These are phyloP conservation scores for Herpetomonas samuelpessoai DNA, from an alignment of 208 protist genomes.

Conservation along the genomic window DNA sequence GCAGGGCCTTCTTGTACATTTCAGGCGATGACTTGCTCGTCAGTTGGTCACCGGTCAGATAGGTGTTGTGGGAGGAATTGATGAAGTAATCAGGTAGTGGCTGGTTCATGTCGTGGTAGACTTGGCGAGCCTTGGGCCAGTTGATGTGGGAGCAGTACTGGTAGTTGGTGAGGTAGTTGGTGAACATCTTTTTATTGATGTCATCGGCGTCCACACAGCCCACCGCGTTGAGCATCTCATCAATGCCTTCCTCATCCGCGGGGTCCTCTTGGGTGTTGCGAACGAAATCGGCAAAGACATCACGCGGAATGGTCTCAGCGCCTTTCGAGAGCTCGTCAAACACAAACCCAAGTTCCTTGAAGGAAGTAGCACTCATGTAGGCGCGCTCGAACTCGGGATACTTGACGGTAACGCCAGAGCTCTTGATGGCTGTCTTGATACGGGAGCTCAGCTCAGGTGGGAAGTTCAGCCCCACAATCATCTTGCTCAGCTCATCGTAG, in stretches of 20 bases:
- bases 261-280: constrained; percentile 22
- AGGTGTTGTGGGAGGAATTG: constrained; percentile 96
- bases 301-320: constrained; percentile 19
- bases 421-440: constrained; percentile 18
- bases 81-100: constrained; percentile 89
- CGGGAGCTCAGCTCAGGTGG: constrained; percentile 23
- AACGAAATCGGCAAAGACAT: constrained; percentile 32
- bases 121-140: constrained; percentile 7
- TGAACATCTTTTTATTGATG: constrained; percentile 28
- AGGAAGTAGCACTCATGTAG: constrained; percentile 26
- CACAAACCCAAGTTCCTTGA: constrained; percentile 41
- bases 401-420: constrained; percentile 10
- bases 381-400: constrained; percentile 29
- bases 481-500: constrained; percentile 23
- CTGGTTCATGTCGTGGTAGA: constrained; percentile 66
- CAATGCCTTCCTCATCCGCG: constrained; percentile 16
- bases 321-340: constrained; percentile 21
- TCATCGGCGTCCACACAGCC: constrained; percentile 23
- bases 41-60: constrained; percentile 94
- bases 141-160: constrained; percentile 26
- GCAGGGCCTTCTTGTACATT: constrained; percentile 70
- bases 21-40: constrained; percentile 38
- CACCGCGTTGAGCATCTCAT: constrained; percentile 26
- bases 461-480: constrained; percentile 43
- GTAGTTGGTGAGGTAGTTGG: constrained; percentile 28